phyloP scores from a whole-genome alignment of 345 rosid species.

The Raphanus sativus region DNA sequence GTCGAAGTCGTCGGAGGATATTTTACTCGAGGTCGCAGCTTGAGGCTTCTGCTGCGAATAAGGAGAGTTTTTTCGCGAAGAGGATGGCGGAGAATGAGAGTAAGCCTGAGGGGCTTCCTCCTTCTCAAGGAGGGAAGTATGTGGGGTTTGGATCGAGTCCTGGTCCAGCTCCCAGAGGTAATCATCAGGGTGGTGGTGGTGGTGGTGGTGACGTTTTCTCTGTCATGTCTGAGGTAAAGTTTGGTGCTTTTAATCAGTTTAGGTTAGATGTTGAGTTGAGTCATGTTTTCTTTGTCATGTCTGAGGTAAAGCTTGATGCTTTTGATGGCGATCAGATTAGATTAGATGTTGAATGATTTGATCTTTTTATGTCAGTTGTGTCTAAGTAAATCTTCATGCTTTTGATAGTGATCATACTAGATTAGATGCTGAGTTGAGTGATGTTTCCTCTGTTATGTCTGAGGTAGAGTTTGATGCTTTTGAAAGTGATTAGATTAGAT shows the following conservation, averaged over 20 bases:
- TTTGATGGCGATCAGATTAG: background rate
- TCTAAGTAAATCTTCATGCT: too few species aligned
- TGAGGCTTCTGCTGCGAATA: slow-evolving; percentile 86
- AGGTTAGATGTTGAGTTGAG: background rate
- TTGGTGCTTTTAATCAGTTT: background rate
- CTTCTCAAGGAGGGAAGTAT: slow-evolving; percentile 93
- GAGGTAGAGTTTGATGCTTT: background rate
- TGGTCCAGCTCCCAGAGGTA: slow-evolving; percentile 47
- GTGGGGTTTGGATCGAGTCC: slow-evolving; percentile 94
- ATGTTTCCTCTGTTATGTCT: too few species aligned
- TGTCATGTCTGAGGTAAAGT: background rate
- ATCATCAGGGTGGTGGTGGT: slow-evolving; percentile 44
- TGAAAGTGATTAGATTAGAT: background rate
- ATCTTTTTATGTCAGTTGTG: too few species aligned
- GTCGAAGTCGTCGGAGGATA: slow-evolving; percentile 80
- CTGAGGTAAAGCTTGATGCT: slow-evolving; percentile 56
- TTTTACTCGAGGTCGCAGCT: slow-evolving; percentile 69
- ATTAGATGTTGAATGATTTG: too few species aligned
- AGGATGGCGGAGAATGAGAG: slow-evolving; percentile 77
- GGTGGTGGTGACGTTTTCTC: slow-evolving; percentile 39
- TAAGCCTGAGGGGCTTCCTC: slow-evolving; percentile 88
- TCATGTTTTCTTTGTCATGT: slow-evolving; percentile 72
- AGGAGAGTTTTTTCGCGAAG: slow-evolving; percentile 71
- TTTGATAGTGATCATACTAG: too few species aligned
- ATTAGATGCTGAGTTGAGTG: background rate